Conservation (phyloP, 1,284 basidiomycete genomes). For the Flammula alnicola region DNA sequence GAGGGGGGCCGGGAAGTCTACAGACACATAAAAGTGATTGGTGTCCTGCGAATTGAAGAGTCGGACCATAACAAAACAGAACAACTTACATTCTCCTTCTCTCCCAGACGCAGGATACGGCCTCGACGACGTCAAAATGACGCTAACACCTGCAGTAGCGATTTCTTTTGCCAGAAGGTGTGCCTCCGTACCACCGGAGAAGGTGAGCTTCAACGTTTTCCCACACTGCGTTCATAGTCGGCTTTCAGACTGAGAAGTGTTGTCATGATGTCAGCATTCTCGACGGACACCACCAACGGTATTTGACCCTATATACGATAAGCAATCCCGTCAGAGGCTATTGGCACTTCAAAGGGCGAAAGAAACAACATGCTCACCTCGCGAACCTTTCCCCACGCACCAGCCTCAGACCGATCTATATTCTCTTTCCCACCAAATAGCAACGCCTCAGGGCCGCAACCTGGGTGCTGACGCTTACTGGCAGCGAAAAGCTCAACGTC, state of each 20-base stretch:
- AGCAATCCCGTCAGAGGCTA: background rate
- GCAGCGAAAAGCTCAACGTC: conserved; percentile 44
- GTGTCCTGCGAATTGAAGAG: too few relatives aligned
- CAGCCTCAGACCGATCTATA: conserved; percentile 31
- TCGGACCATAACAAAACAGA: conserved; percentile 13
- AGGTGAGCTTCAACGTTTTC: conserved; percentile 45
- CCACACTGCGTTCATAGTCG: conserved; percentile 52
- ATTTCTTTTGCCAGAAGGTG: conserved; percentile 67
- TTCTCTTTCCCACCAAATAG: conserved; percentile 35
- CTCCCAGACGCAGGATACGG: conserved; percentile 66
- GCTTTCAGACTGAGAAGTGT: conserved; percentile 64
- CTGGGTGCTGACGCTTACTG: conserved; percentile 64
- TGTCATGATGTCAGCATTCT: conserved; percentile 71
- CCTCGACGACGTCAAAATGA: conserved; percentile 58
- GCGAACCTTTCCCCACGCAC: conserved; percentile 48
- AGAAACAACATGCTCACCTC: conserved; percentile 32
- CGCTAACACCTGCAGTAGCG: conserved; percentile 59
- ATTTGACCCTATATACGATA: conserved; percentile 21
- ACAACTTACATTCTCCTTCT: conserved; percentile 51
- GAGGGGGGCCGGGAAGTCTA: conserved; percentile 67
- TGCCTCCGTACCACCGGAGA: conserved; percentile 67
- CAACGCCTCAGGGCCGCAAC: conserved; percentile 60
- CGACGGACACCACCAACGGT: conserved; percentile 54
- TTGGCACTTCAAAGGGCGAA: background rate
- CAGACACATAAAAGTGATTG: too few relatives aligned